Percentiles rank a stretch among this genome's conserved stretches.
These are phyloP conservation scores for Marasmius sp. DNA, from an alignment of 1,284 basidiomycete species.

Conservation along the genomic window DNA sequence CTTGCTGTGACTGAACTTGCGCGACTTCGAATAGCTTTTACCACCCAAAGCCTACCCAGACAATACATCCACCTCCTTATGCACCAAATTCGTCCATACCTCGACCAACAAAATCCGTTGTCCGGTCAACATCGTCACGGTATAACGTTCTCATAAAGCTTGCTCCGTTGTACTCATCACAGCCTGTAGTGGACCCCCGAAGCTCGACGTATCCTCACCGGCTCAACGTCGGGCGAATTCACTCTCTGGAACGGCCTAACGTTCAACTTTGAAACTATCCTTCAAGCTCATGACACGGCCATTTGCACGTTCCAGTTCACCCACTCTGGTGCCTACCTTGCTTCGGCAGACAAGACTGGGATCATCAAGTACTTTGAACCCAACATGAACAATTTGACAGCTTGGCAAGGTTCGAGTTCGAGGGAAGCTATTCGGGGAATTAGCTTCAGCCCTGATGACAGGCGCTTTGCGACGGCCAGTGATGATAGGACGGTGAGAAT, in stretches of 20 bases:
- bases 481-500: constrained; percentile 94
- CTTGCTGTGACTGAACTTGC: constrained; percentile 17
- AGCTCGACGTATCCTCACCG: constrained; percentile 88
- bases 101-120: constrained; percentile 98
- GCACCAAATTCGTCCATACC: constrained; percentile 96
- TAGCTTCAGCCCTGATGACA: constrained; percentile 90
- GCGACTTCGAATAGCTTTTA: constrained; percentile 62
- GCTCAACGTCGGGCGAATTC: constrained; percentile 96
- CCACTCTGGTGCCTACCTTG: constrained; percentile 88
- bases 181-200: constrained; percentile 89
- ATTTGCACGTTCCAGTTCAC: constrained; percentile 91
- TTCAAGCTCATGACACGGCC: constrained; percentile 95
- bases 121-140: constrained; percentile 93
- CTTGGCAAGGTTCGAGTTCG: constrained; percentile 81
- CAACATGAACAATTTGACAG: constrained; percentile 97
- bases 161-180: not conserved
- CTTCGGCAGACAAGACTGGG: constrained; percentile 91
- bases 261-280: constrained; percentile 99
- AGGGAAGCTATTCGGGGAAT: constrained; percentile 89
- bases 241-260: constrained; percentile 98
- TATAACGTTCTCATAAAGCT: constrained; percentile 33
- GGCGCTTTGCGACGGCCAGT: constrained; percentile 89
- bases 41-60: constrained; percentile 89
- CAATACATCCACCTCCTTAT: constrained; percentile 89
- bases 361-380: constrained; percentile 98